Percentiles rank a stretch among this genome's conserved stretches.
These are phyloP conservation scores for Aspergillus baeticus DNA, from an alignment of 495 filamentous ascomycete genomes.

Conservation along the genomic window DNA sequence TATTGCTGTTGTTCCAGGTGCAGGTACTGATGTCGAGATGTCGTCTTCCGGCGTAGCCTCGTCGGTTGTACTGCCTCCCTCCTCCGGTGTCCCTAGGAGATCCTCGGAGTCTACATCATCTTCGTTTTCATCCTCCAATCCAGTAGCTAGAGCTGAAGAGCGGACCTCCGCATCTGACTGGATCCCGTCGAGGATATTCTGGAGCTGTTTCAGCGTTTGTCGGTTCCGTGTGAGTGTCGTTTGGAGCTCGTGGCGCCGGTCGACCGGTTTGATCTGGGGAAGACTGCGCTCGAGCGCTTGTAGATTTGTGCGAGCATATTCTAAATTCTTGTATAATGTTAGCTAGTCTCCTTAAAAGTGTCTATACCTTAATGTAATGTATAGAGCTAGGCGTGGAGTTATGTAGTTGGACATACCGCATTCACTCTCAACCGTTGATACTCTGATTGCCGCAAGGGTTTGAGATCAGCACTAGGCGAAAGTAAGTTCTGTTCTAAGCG, in stretches of 20 bases:
- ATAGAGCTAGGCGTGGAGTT: not conserved
- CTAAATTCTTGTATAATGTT: conserved; percentile 60
- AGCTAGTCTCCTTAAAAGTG: not conserved
- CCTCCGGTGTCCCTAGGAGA: conserved; percentile 27
- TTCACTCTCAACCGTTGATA: conserved; percentile 68
- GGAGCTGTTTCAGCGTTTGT: conserved; percentile 61
- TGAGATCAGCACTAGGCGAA: conserved; percentile 59
- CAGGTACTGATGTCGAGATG: conserved; percentile 9
- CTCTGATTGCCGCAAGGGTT: conserved; percentile 59
- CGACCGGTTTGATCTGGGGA: conserved; percentile 59
- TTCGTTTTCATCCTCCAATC: conserved; percentile 28
- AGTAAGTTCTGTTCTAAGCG: conserved; percentile 74
- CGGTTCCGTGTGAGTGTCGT: conserved; percentile 63
- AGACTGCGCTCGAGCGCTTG: conserved; percentile 74
- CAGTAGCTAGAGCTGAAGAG: conserved; percentile 4
- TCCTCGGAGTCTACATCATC: conserved; percentile 35
- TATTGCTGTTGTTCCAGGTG: not conserved
- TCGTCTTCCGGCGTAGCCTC: conserved; percentile 6
- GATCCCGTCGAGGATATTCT: conserved; percentile 56
- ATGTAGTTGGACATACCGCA: conserved; percentile 48
- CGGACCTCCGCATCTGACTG: conserved; percentile 22
- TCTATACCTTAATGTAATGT: not conserved
- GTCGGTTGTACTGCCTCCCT: not conserved
- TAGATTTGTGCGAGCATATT: conserved; percentile 75
- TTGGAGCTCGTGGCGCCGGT: conserved; percentile 65